Base-by-base conservation (phyloP, 306 rosid genomes). In the Ammopiptanthus mongolicus region DNA sequence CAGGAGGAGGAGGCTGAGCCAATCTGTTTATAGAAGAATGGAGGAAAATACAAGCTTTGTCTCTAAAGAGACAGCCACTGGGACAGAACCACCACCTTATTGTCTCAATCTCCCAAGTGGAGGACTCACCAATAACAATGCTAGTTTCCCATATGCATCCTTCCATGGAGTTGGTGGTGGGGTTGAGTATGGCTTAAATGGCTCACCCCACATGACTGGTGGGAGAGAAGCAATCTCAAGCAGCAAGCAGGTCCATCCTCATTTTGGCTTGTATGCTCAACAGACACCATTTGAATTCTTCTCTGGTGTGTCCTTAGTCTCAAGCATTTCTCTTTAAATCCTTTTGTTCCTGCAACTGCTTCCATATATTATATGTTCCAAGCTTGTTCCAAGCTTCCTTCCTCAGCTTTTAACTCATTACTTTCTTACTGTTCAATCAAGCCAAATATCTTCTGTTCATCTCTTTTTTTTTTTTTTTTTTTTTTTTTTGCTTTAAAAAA, bases 1-100 rank as follows among this genome's bases (percentile, higher is more conserved):
- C 33, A 78, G 96, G 62, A 89, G 97, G 73, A 91, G 99, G 80
- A 96, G 91, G 73, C 82, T 89, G 3, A 84, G 64, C 22, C 97
- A 92, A 76, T 77, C 96, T 71, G 81, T 86, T 42, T 86, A 79
- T 82, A 86, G 85, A 68, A 76, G 88, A 66, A 75, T 85, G 86
- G 98, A 85, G 34, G 86, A 90, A 53, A 83, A 78, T 64, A 74
- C 84, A 62, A 78, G 65, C 73, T 56, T 76, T 69, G 80, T 41
- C 62, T 65, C 79, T 7, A 78, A 72, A 78, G 85, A 75, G 12
- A n/a, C 33, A 69, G 21, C 64, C 23, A 31, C 73, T 70, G 79
- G 58, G 65, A 51, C 75, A 22, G 80, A 78, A 68, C 48, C 48
- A 59, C 56, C 55, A 39, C 46, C 81, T 8, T 81, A 80, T 60